Evolutionary conservation across 1,284 basidiomycete species (phyloP).

Genomic region (Apiotrichum sp.): DNA sequence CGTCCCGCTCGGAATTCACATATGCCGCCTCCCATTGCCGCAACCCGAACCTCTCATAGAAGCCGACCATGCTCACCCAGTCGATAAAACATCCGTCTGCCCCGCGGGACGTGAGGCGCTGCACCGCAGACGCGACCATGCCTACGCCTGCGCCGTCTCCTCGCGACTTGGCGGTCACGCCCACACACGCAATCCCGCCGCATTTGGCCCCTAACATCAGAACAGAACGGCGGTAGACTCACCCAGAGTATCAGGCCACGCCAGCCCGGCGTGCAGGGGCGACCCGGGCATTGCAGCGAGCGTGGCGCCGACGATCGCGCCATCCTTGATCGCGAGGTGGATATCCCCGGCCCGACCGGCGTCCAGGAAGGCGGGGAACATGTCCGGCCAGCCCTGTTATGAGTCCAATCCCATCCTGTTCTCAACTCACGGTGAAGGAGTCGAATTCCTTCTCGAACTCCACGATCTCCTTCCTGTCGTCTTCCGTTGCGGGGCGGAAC

Average conservation of each 20-base stretch:
- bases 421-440: conserved; percentile 13
- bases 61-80: conserved; percentile 24
- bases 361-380: conserved; percentile 15
- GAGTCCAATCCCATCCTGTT: not conserved
- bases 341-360: conserved; percentile 17
- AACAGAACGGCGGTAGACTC: not conserved
- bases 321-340: conserved; percentile 11
- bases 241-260: conserved; percentile 20
- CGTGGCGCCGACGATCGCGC: conserved; percentile 19
- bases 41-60: conserved; percentile 21
- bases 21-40: conserved; percentile 19
- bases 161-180: conserved; percentile 11
- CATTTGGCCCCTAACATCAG: conserved; percentile 12
- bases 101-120: conserved; percentile 14
- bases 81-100: conserved; percentile 30
- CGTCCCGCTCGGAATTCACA: too few relatives aligned
- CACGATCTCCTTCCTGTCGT: conserved; percentile 12
- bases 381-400: conserved; percentile 26
- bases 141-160: conserved; percentile 17
- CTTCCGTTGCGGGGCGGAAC: conserved; percentile 13
- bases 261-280: conserved; percentile 8
- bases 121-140: conserved; percentile 16
- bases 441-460: conserved; percentile 18
- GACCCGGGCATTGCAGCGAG: conserved; percentile 12
- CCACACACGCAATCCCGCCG: conserved; percentile 19